Evolutionary conservation across 192 early-diverging fungal genomes (phyloP).

Genomic region (Geranomyces michiganensis): DNA sequence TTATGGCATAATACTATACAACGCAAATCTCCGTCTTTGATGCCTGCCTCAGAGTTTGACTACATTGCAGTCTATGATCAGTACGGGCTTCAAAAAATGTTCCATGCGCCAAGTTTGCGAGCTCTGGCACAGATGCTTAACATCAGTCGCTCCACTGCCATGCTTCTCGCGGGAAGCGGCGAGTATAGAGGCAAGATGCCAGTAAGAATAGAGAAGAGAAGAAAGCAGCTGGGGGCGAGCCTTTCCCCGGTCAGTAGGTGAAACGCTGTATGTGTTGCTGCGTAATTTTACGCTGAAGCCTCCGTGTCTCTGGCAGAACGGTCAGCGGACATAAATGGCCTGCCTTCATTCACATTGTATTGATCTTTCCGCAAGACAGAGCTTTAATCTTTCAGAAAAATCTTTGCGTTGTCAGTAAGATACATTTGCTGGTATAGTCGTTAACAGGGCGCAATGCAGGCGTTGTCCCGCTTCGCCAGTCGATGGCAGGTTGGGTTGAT

Average conservation of each 20-base stretch:
- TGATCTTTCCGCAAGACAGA: constrained; percentile 8
- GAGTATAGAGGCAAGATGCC: constrained; percentile 18
- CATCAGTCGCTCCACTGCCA: constrained; percentile 21
- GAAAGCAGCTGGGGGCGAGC: neutral
- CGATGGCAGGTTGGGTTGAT: no score
- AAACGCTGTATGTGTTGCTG: no score
- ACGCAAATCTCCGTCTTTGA: constrained; percentile 4
- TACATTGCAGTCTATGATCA: neutral
- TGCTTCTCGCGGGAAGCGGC: constrained; percentile 20
- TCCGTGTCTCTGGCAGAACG: no score
- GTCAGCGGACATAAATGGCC: no score
- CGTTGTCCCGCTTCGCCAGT: no score
- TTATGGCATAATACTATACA: constrained; percentile 9
- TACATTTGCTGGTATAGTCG: no score
- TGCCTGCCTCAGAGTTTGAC: constrained; percentile 18
- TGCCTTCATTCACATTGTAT: constrained; percentile 2
- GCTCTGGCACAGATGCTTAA: constrained; percentile 21
- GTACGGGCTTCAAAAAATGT: constrained; percentile 6
- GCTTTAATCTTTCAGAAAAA: constrained; percentile 11
- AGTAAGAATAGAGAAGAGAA: constrained; percentile 13
- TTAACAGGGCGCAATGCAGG: no score
- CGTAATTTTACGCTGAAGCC: no score
- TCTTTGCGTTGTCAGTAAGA: neutral
- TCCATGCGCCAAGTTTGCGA: constrained; percentile 17
- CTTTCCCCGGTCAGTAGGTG: no score